Evolutionary conservation across 345 rosid species (phyloP).

Genomic region (Orychophragmus violaceus): DNA sequence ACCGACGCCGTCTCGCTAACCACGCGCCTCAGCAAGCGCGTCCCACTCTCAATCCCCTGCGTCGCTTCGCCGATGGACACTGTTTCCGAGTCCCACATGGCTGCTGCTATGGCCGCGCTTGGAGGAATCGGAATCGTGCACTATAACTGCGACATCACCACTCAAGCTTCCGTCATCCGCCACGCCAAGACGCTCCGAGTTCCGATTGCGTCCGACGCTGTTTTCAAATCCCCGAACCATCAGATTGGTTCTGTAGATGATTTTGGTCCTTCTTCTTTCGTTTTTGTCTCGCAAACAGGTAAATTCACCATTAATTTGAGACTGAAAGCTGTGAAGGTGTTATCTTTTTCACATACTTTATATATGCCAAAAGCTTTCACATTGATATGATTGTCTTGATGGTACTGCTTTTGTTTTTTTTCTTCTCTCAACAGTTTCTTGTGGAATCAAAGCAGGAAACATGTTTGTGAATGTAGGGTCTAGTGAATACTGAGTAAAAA

Average conservation of each 20-base stretch:
- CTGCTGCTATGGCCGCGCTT: constrained; percentile 79
- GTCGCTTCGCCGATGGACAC: constrained; percentile 98
- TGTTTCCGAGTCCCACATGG: constrained; percentile 82
- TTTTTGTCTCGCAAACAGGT: constrained; percentile 34
- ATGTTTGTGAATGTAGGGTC: not conserved
- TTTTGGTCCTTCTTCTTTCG: constrained; percentile 38
- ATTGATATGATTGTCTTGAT: not conserved
- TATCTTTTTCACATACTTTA: not conserved
- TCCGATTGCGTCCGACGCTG: constrained; percentile 54
- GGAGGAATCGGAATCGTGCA: constrained; percentile 78
- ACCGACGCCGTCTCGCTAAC: constrained; percentile 69
- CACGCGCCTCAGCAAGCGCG: constrained; percentile 61
- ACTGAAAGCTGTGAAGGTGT: not conserved
- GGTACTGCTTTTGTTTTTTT: not conserved
- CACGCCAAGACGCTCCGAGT: constrained; percentile 60
- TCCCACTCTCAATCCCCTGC: constrained; percentile 73
- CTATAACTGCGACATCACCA: constrained; percentile 48
- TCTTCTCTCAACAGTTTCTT: not conserved
- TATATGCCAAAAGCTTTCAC: not conserved
- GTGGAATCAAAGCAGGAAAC: not conserved
- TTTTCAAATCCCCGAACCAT: constrained; percentile 36
- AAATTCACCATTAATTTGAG: not conserved
- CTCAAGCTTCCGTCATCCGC: constrained; percentile 56
- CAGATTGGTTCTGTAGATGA: constrained; percentile 29
- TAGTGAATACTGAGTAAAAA: not conserved